Percentiles rank a stretch among this genome's conserved stretches.
phyloP scores from a whole-genome alignment of 805 yeast genomes.

The Candida silvicultrix region DNA sequence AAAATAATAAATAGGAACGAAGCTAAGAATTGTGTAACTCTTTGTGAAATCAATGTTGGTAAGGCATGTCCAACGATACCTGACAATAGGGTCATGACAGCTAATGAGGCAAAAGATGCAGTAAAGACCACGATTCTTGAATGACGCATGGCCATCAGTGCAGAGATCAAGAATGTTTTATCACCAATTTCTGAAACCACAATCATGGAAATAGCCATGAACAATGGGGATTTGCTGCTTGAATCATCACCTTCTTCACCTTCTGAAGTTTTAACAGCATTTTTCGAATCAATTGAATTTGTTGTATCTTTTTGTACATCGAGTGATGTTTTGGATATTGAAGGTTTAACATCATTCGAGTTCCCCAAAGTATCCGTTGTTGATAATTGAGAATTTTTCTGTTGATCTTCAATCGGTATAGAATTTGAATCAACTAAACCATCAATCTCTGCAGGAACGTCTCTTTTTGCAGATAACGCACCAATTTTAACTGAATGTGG shows the following conservation, averaged over 20 bases:
- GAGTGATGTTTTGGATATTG: too few relatives aligned
- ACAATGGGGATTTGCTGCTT: conserved; percentile 35
- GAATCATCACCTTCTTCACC: not conserved
- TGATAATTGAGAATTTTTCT: not conserved
- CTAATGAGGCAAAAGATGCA: conserved; percentile 80
- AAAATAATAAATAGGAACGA: conserved; percentile 75
- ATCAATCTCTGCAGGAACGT: conserved; percentile 15
- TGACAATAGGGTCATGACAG: conserved; percentile 84
- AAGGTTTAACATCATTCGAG: not conserved
- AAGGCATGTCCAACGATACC: conserved; percentile 90
- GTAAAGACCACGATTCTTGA: conserved; percentile 79
- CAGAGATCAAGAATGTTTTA: conserved; percentile 94
- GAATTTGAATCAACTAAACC: conserved; percentile 17
- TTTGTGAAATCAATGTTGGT: conserved; percentile 76
- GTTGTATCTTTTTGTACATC: not conserved
- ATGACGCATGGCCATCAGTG: conserved; percentile 96
- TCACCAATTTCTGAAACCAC: conserved; percentile 95
- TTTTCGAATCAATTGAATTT: not conserved
- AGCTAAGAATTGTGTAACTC: conserved; percentile 77
- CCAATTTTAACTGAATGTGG: conserved; percentile 5
- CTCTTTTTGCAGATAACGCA: conserved; percentile 9
- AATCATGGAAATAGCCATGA: conserved; percentile 87
- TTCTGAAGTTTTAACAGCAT: not conserved
- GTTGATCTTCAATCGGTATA: conserved; percentile 15
- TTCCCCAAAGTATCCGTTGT: too few relatives aligned